A percentile compares a stretch with the other conserved stretches of the same genome.
Conservation (phyloP, 2,329 filamentous ascomycete genomes). For the Ophiosphaerella herpotricha region DNA sequence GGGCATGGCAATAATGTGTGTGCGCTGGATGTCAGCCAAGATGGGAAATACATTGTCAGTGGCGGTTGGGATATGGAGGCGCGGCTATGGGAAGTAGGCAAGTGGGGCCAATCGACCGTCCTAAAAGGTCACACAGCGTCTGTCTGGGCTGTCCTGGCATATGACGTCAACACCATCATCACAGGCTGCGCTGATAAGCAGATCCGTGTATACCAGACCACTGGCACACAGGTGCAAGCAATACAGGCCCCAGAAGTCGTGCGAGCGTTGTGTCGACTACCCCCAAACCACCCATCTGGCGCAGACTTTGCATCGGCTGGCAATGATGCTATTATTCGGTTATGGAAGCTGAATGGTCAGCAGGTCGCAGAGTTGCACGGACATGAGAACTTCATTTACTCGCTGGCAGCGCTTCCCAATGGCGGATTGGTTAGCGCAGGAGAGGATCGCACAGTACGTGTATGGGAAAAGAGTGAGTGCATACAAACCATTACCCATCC, state of each 20-base stretch:
- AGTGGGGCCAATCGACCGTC: conserved; percentile 76
- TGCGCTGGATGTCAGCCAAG: conserved; percentile 76
- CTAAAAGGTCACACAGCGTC: conserved; percentile 78
- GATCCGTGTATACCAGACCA: conserved; percentile 78
- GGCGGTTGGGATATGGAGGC: conserved; percentile 93
- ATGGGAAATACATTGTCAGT: conserved; percentile 77
- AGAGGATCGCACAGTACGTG: conserved; percentile 88
- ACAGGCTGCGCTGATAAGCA: conserved; percentile 84
- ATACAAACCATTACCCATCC: conserved; percentile 96
- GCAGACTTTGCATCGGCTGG: conserved; percentile 94
- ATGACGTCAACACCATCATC: conserved; percentile 78
- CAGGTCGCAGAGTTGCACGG: conserved; percentile 79
- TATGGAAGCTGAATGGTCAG: conserved; percentile 83
- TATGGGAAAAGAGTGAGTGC: conserved; percentile 84
- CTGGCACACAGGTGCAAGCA: conserved; percentile 66
- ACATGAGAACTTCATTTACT: conserved; percentile 95
- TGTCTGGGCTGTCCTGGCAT: conserved; percentile 90
- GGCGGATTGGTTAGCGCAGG: conserved; percentile 90
- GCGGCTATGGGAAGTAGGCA: conserved; percentile 81
- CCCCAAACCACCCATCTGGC: conserved; percentile 73
- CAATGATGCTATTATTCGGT: conserved; percentile 85
- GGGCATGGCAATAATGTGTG: conserved; percentile 90
- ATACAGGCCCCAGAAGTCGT: conserved; percentile 78
- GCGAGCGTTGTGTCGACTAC: conserved; percentile 84
- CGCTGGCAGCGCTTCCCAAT: conserved; percentile 73